Base-by-base conservation (phyloP, 768 basidiomycete genomes). In the Cyathus striatus region DNA sequence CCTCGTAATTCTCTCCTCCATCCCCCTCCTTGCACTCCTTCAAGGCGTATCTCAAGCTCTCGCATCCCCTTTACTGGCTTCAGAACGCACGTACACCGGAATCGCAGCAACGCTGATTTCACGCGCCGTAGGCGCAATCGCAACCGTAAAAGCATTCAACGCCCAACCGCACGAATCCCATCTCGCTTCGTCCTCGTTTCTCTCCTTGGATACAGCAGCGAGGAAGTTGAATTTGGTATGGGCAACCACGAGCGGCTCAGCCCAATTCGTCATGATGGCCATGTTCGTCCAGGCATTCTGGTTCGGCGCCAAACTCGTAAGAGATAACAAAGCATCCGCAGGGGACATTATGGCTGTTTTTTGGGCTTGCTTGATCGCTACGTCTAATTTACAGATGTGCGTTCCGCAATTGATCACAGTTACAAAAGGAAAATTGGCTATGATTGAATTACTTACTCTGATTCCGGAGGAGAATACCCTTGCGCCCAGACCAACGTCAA, bases 221-320 rank as follows among this genome's bases (percentile, higher is more conserved):
- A 60, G 66, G 36, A 66, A 64, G 21, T 73, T 89, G 35, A 77
- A 80, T 45, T 57, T 69, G 18, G 70, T 94, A 3, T 98, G 93
- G 92, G 90, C 85, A 2, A 22, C 81, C 25, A 80, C 83, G 3
- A 64, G 73, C 1, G 86, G 78, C 16, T 46, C 83, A 12, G 77
- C 76, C 2, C 90, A 93, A 54, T 94, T 96, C 57, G 72, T 86
- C 44, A 78, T 86, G 54, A 83, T 93, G 74, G 77, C 78, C 21
- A 94, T 96, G 82, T 99, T 98, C 63, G 91, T 98, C 6, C 86
- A 92, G 55, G 93, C 85, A 0, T 98, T 98, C 64, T 97, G 95
- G 93, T 98, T 85, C 55, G 95, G 94, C 10, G 76, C 86, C 2
- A 83, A 86, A 56, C 75, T 96, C 40, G 91, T 99, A n/a, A 65